These are phyloP conservation scores for Erigeron philadelphicus DNA, from an alignment of 140 eudicot species.

Conservation along the genomic window DNA sequence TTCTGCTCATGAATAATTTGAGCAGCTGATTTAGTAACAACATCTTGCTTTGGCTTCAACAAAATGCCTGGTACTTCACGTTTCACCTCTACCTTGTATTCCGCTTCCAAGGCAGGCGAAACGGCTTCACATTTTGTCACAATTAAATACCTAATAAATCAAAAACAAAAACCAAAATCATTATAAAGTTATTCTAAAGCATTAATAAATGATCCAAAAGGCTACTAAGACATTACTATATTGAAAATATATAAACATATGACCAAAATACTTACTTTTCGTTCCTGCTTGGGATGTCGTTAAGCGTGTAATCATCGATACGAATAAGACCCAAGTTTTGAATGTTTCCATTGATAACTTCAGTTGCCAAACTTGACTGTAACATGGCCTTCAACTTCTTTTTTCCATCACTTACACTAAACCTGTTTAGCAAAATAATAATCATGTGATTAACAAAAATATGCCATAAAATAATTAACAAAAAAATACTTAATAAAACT, in stretches of 20 bases:
- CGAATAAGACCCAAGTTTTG: conserved; percentile 84
- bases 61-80: conserved; percentile 33
- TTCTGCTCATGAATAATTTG: conserved; percentile 80
- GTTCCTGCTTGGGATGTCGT: conserved; percentile 75
- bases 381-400: conserved; percentile 66
- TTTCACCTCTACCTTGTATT: conserved; percentile 39
- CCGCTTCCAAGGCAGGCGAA: conserved; percentile 72
- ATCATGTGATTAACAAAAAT: no score
- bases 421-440: conserved; percentile 38
- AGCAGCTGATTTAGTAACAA: conserved; percentile 74
- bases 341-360: conserved; percentile 64
- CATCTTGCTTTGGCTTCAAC: conserved; percentile 54
- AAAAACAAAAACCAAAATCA: neutral
- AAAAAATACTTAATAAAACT: no score
- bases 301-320: conserved; percentile 67
- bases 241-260: neutral
- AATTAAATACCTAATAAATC: conserved; percentile 60
- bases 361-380: conserved; percentile 63
- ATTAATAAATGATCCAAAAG: neutral
- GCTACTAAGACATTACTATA: neutral
- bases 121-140: conserved; percentile 75
- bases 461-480: no score
- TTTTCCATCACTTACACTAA: conserved; percentile 73
- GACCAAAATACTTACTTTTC: conserved; percentile 45
- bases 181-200: neutral